Conservation (phyloP, 2,329 filamentous ascomycete species). For the Aspergillus spinulosporus region DNA sequence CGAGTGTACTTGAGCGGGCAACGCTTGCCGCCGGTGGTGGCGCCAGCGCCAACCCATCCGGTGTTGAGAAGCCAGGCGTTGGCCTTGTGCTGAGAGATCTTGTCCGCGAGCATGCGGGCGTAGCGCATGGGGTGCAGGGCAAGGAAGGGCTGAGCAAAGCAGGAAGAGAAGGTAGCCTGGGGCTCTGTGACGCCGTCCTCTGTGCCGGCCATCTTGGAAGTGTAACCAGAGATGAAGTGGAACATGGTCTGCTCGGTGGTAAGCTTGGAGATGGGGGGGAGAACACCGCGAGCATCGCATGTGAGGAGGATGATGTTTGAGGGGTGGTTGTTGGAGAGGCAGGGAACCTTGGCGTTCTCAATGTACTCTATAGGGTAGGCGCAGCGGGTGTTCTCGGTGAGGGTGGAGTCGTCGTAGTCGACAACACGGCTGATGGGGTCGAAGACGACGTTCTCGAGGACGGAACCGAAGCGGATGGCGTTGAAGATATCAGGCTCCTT, state of each 20-base stretch:
- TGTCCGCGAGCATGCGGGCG: constrained; percentile 96
- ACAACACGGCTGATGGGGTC: constrained; percentile 84
- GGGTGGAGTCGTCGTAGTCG: constrained; percentile 90
- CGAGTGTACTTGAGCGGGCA: constrained; percentile 99
- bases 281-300: constrained; percentile 94
- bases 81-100: constrained; percentile 92
- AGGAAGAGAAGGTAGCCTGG: constrained; percentile 97
- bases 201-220: constrained; percentile 99
- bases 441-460: constrained; percentile 98
- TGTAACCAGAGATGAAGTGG: constrained; percentile 99
- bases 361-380: constrained; percentile 99
- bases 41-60: constrained; percentile 91
- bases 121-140: constrained; percentile 99
- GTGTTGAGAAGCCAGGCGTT: constrained; percentile 99
- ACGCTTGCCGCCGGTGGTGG: constrained; percentile 87
- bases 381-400: constrained; percentile 98
- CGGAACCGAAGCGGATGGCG: constrained; percentile 94
- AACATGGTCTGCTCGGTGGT: constrained; percentile 97
- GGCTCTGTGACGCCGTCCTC: constrained; percentile 97
- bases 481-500: constrained; percentile 98
- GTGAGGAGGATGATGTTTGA: constrained; percentile 98
- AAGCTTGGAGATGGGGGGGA: constrained; percentile 97
- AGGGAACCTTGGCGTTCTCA: constrained; percentile 97
- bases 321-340: constrained; percentile 81
- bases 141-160: constrained; percentile 98